These are phyloP conservation scores for Panus rudis DNA, from an alignment of 768 basidiomycete genomes.

Conservation along the genomic window DNA sequence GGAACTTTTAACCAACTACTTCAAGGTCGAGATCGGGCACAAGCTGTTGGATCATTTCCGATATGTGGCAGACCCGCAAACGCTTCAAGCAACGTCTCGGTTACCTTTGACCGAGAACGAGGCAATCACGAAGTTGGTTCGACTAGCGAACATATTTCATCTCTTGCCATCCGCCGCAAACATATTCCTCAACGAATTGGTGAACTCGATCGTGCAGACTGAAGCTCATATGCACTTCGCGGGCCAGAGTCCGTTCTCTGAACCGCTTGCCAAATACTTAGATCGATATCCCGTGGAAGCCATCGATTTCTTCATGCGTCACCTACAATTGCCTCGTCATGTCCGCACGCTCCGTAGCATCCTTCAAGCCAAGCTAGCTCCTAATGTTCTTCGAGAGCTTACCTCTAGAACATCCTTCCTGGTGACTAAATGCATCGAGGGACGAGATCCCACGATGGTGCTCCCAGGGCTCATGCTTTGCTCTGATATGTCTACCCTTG, in stretches of 20 bases:
- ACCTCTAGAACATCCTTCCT: conserved; percentile 51
- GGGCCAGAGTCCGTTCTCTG: conserved; percentile 84
- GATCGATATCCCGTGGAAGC: conserved; percentile 86
- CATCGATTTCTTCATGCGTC: conserved; percentile 74
- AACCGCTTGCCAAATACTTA: conserved; percentile 85
- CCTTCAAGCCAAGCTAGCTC: conserved; percentile 71
- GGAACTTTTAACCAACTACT: conserved; percentile 94
- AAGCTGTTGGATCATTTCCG: conserved; percentile 97
- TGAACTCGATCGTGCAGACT: conserved; percentile 83
- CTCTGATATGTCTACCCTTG: conserved; percentile 62
- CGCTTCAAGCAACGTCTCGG: conserved; percentile 72
- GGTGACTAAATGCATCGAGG: conserved; percentile 42
- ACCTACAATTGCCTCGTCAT: conserved; percentile 72
- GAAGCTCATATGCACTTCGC: conserved; percentile 91
- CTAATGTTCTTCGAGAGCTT: conserved; percentile 63
- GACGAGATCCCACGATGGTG: conserved; percentile 42
- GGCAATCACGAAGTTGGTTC: conserved; percentile 86
- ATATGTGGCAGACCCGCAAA: conserved; percentile 82
- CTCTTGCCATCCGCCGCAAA: conserved; percentile 90
- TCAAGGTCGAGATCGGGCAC: conserved; percentile 98
- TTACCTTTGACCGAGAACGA: conserved; percentile 82
- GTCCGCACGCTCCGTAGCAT: conserved; percentile 82
- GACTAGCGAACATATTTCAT: conserved; percentile 96
- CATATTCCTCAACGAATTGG: conserved; percentile 83
- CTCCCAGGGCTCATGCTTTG: conserved; percentile 72